A percentile compares a stretch with the other conserved stretches of the same genome.
These are phyloP conservation scores for Pilaira anomala DNA, from an alignment of 192 early-diverging fungal species.

Conservation along the genomic window DNA sequence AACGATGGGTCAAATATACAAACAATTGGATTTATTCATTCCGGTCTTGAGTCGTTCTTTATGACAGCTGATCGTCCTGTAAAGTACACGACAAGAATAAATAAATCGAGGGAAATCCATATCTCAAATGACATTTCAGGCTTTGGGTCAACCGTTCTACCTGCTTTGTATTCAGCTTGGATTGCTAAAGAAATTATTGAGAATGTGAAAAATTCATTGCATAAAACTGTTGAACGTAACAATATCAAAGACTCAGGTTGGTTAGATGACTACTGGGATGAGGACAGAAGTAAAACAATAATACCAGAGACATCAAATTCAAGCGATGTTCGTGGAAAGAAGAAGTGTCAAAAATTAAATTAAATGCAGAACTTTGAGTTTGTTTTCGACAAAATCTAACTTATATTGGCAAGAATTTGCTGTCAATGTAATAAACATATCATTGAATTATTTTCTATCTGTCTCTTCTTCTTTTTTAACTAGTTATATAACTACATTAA, in stretches of 20 bases:
- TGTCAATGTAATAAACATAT: no score
- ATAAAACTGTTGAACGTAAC: background rate
- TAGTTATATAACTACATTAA: no score
- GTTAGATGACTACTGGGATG: background rate
- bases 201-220: background rate
- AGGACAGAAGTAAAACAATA: background rate
- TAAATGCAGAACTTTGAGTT: no score
- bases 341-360: no score
- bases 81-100: background rate
- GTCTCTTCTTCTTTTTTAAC: no score
- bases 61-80: background rate
- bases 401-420: no score
- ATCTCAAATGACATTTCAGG: background rate
- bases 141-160: background rate
- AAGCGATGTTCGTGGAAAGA: background rate
- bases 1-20: background rate
- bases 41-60: background rate
- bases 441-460: no score
- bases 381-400: no score
- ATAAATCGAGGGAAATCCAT: background rate
- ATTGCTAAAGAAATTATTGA: background rate
- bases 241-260: background rate
- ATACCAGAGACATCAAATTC: background rate
- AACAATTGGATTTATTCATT: conserved; percentile 10
- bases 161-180: background rate